phyloP scores from a whole-genome alignment of 805 yeast species.

The Monosporozyma unispora region DNA sequence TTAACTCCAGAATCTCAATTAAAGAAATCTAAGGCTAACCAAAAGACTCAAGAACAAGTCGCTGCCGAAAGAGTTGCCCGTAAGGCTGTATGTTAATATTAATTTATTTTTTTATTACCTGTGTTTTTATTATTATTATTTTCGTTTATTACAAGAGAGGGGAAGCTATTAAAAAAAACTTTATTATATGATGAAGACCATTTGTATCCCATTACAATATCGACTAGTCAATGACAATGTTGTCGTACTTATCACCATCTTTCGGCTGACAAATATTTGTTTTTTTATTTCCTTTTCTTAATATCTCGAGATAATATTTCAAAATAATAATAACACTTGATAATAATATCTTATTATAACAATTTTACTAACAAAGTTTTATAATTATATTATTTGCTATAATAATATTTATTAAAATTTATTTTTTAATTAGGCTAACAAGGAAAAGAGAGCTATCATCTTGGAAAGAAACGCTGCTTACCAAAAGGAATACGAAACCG shows the following conservation, averaged over 20 bases:
- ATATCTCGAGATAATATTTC: too few relatives aligned
- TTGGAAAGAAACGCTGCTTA: constrained; percentile 95
- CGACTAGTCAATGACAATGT: constrained; percentile 60
- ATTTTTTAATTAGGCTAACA: constrained; percentile 34
- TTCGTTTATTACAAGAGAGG: too few relatives aligned
- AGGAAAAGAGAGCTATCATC: constrained; percentile 58
- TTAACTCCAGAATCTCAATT: constrained; percentile 74
- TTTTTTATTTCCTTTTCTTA: too few relatives aligned
- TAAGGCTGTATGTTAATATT: constrained; percentile 58
- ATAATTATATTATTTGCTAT: background rate
- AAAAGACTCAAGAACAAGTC: constrained; percentile 66
- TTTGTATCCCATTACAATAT: constrained; percentile 35
- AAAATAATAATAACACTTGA: too few relatives aligned
- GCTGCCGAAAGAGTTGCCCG: constrained; percentile 74
- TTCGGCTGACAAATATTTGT: constrained; percentile 50
- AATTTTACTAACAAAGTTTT: background rate
- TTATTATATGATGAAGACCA: constrained; percentile 41
- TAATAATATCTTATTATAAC: background rate
- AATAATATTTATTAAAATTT: background rate
- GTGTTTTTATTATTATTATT: background rate
- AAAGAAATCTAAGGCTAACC: constrained; percentile 73
- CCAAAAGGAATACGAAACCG: constrained; percentile 87
- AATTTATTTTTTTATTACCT: constrained; percentile 1
- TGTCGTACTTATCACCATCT: constrained; percentile 68
- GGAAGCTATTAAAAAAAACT: too few relatives aligned